Percentiles rank a stretch among this genome's conserved stretches.
These are phyloP conservation scores for Didymella pinodella DNA, from an alignment of 2,329 filamentous ascomycete genomes.

Conservation along the genomic window DNA sequence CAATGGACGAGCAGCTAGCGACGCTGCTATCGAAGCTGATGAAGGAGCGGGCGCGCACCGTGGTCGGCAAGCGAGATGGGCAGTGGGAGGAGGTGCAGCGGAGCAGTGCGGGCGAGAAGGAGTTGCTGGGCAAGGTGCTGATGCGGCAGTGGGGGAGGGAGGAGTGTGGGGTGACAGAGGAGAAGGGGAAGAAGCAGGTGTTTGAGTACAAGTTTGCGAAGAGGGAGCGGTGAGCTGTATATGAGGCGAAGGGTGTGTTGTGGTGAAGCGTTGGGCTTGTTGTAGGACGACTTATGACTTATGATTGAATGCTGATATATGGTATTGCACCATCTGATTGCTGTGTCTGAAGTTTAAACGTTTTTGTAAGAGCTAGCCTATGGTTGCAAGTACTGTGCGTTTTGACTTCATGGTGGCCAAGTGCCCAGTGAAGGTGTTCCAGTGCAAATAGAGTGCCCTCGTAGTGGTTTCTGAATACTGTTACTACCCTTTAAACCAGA, in stretches of 20 bases:
- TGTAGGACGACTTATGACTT: not conserved
- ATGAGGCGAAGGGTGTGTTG: not conserved
- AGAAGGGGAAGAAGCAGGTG: slow-evolving; percentile 32
- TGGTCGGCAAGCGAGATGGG: slow-evolving; percentile 43
- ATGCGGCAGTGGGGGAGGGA: slow-evolving; percentile 50
- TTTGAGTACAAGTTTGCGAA: slow-evolving; percentile 45
- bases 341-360: no score
- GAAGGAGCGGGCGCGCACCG: slow-evolving; percentile 43
- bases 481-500: no score
- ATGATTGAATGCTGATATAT: not conserved
- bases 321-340: not conserved
- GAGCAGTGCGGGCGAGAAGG: slow-evolving; percentile 36
- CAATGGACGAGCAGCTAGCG: slow-evolving; percentile 47
- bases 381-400: no score
- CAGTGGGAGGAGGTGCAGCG: slow-evolving; percentile 44
- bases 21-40: slow-evolving; percentile 38
- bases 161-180: slow-evolving; percentile 41
- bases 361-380: no score
- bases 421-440: not conserved
- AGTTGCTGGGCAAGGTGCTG: slow-evolving; percentile 43
- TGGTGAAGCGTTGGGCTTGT: not conserved
- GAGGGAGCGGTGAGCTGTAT: slow-evolving; percentile 4
- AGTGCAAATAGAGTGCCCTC: not conserved
- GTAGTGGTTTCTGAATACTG: no score
- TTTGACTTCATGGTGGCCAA: not conserved